phyloP scores from a whole-genome alignment of 2,329 filamentous ascomycete genomes.

The Mollisiaceae sp. region DNA sequence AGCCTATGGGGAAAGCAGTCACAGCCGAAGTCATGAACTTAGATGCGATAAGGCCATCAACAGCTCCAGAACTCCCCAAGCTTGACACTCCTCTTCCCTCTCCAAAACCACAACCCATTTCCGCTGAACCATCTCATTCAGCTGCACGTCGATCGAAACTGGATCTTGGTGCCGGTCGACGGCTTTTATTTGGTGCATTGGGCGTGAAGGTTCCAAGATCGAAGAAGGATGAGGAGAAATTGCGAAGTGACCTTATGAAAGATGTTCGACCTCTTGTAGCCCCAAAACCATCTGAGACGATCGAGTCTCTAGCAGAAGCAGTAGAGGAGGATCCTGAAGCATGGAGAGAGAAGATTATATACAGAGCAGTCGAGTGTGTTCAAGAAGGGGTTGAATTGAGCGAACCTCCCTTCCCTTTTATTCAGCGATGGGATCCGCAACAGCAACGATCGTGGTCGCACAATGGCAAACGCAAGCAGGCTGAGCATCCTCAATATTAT shows the following conservation, averaged over 20 bases:
- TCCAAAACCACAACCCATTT: slow-evolving; percentile 19
- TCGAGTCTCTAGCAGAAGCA: slow-evolving; percentile 29
- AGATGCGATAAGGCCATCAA: slow-evolving; percentile 10
- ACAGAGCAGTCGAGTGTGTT: slow-evolving; percentile 84
- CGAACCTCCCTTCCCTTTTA: slow-evolving; percentile 86
- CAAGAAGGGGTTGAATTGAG: slow-evolving; percentile 71
- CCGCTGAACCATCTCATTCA: slow-evolving; percentile 22
- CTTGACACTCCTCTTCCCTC: slow-evolving; percentile 12
- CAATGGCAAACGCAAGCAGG: slow-evolving; percentile 56
- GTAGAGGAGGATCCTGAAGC: slow-evolving; percentile 59
- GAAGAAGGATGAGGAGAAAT: slow-evolving; percentile 68
- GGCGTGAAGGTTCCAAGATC: slow-evolving; percentile 72
- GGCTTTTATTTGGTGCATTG: slow-evolving; percentile 74
- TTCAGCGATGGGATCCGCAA: slow-evolving; percentile 85
- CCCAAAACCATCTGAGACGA: slow-evolving; percentile 28
- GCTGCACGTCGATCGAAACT: slow-evolving; percentile 42
- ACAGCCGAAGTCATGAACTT: neutral
- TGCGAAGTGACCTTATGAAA: slow-evolving; percentile 64
- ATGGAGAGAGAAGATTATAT: slow-evolving; percentile 76
- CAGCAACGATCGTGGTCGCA: slow-evolving; percentile 57
- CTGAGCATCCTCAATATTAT: slow-evolving; percentile 49
- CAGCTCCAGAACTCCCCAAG: slow-evolving; percentile 4
- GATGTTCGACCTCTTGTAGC: slow-evolving; percentile 51
- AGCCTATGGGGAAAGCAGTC: neutral
- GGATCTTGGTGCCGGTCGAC: slow-evolving; percentile 65